Evolutionary conservation across 768 basidiomycete genomes (phyloP).

Genomic region (Multifurca ochricompacta): DNA sequence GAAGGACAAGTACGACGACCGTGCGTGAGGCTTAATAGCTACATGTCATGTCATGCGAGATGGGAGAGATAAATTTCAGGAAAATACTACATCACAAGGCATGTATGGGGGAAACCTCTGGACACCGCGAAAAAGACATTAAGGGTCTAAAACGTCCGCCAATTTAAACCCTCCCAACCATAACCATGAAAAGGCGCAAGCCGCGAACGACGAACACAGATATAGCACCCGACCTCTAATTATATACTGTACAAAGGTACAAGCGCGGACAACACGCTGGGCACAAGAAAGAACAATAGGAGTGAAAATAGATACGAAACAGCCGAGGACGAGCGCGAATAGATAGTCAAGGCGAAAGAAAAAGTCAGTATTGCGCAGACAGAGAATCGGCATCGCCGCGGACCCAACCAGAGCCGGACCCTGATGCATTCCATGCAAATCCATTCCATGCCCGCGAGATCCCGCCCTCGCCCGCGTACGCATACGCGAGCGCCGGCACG

Average conservation of each 20-base stretch:
- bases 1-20: not conserved
- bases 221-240: constrained; percentile 8
- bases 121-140: constrained; percentile 1
- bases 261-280: constrained; percentile 8
- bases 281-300: constrained; percentile 11
- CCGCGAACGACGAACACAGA: not conserved
- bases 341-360: constrained; percentile 7
- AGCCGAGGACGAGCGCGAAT: constrained; percentile 5
- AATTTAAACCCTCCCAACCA: constrained; percentile 7
- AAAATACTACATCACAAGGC: not conserved
- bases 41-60: not conserved
- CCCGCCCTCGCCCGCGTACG: constrained; percentile 22
- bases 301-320: constrained; percentile 13
- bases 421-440: constrained; percentile 16
- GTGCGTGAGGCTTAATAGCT: constrained; percentile 7
- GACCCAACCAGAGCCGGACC: constrained; percentile 10
- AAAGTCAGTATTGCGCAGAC: constrained; percentile 13
- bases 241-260: constrained; percentile 15
- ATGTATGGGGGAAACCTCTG: not conserved
- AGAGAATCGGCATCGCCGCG: constrained; percentile 13
- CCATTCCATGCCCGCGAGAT: constrained; percentile 19
- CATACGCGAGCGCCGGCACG: constrained; percentile 18
- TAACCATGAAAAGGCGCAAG: not conserved
- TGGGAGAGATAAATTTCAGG: not conserved
- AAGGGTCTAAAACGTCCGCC: constrained; percentile 5